Conservation (phyloP, 2,329 filamentous ascomycete genomes). For the Colletotrichum incanum region DNA sequence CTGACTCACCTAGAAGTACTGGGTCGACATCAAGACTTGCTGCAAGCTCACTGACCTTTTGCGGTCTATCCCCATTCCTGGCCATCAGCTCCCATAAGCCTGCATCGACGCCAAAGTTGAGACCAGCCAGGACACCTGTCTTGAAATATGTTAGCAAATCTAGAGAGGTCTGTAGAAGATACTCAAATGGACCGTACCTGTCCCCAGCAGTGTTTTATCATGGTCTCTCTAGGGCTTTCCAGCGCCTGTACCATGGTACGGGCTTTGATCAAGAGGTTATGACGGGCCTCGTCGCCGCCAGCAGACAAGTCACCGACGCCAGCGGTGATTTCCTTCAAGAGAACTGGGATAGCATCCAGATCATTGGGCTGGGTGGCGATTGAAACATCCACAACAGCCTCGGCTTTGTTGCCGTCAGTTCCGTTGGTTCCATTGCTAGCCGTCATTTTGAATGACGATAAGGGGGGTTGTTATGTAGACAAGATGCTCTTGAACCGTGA, state of each 20-base stretch:
- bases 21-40: conserved; percentile 48
- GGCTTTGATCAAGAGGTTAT: conserved; percentile 53
- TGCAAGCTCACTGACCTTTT: conserved; percentile 53
- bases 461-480: too few species aligned
- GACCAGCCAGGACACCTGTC: conserved; percentile 47
- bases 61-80: conserved; percentile 47
- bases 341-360: conserved; percentile 33
- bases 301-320: background rate
- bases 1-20: background rate
- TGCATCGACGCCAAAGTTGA: conserved; percentile 53
- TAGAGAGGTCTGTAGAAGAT: too few species aligned
- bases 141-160: conserved; percentile 20
- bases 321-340: conserved; percentile 37
- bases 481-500: too few species aligned
- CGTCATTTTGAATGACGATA: too few species aligned
- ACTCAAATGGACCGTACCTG: conserved; percentile 50
- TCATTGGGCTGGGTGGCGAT: conserved; percentile 44
- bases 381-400: conserved; percentile 5
- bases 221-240: conserved; percentile 64
- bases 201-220: conserved; percentile 63
- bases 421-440: background rate
- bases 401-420: background rate
- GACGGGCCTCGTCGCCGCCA: conserved; percentile 43
- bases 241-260: conserved; percentile 52
- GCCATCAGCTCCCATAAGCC: conserved; percentile 56